Evolutionary conservation across 768 basidiomycete genomes (phyloP), one percentile per base, ranked within the genome.

Genomic region (Auriculariales sp.): DNA sequence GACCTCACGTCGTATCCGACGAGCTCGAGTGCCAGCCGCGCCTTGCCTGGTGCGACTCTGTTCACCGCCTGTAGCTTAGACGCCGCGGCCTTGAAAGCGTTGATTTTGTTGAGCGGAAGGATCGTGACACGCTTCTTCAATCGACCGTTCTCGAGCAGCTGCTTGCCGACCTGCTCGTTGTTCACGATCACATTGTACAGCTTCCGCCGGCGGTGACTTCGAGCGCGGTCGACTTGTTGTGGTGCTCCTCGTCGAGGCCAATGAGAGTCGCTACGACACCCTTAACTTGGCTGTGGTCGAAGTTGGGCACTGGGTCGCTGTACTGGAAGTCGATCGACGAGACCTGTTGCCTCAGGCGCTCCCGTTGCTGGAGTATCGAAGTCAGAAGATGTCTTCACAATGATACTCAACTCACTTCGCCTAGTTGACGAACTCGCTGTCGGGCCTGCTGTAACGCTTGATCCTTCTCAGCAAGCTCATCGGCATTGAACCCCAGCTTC

Each of bases 181-280:
- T 93, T 81, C 5, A 98, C 87, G 25, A 98, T 85, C 31, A 98
- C 89, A 54, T 98, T 90, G 66, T 85, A 95, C 7, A 99, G 70
- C 55, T 83, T 85, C 78, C 81, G 0, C 92, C 92, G 0, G 92
- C 93, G 15, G 87, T 80, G 54, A 97, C 82, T 64, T 99, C 95
- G 3, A 98, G 72, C 2, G 95, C 95, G 0, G 88, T 91, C 1
- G 91, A 78, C 51, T 85, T 84, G 59, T 81, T 68, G 60, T 78
- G 79, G 61, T 94, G 77, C 35, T 74, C 68, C 14, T 73, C 66
- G 30, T 78, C 72, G 1, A 99, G 74, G 0, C 77, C 71, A 56
- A 97, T 79, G n/a, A 98, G 72, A n/a, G 79, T 78, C 0, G 87
- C 94, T 14, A 95, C 86, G 12, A 89, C 74, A 27, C 95, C 95